These are phyloP conservation scores for Neopestalotiopsis sp. DNA, from an alignment of 2,329 filamentous ascomycete species.

Conservation along the genomic window DNA sequence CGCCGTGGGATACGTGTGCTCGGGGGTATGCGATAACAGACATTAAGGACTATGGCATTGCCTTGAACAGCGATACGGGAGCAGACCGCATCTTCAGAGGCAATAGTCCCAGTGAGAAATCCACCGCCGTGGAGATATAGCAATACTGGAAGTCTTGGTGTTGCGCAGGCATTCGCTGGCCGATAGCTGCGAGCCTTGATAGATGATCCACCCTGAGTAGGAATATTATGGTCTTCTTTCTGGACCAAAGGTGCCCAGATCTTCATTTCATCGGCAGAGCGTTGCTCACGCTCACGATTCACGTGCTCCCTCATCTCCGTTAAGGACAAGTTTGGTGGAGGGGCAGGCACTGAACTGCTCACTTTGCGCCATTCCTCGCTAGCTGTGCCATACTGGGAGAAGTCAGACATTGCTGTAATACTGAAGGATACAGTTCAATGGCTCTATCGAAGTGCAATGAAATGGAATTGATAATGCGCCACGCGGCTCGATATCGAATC, in stretches of 20 bases:
- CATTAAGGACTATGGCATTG: neutral
- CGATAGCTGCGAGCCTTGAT: slow-evolving; percentile 4
- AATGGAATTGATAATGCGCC: neutral
- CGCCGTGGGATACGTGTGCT: slow-evolving; percentile 13
- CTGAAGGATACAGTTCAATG: neutral
- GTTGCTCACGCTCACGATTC: neutral
- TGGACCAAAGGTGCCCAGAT: neutral
- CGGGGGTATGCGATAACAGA: slow-evolving; percentile 12
- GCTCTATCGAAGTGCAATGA: neutral
- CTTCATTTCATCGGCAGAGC: slow-evolving; percentile 14
- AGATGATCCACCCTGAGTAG: slow-evolving; percentile 4
- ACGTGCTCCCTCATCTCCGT: neutral
- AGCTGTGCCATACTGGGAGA: slow-evolving; percentile 9
- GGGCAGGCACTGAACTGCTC: slow-evolving; percentile 1
- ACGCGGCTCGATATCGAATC: neutral
- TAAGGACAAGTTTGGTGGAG: neutral
- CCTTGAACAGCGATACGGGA: slow-evolving; percentile 14
- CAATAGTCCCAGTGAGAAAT: slow-evolving; percentile 3
- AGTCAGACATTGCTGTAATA: slow-evolving; percentile 6
- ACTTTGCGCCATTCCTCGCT: slow-evolving; percentile 17
- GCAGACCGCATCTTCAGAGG: slow-evolving; percentile 9
- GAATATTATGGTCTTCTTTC: slow-evolving; percentile 3
- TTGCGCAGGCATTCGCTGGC: neutral
- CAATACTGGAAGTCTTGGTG: neutral
- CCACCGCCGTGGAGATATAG: slow-evolving; percentile 14